Percentiles rank a stretch among this genome's conserved stretches.
These are phyloP conservation scores for Durusdinium trenchii DNA, from an alignment of 73 alveolate species.

Conservation along the genomic window DNA sequence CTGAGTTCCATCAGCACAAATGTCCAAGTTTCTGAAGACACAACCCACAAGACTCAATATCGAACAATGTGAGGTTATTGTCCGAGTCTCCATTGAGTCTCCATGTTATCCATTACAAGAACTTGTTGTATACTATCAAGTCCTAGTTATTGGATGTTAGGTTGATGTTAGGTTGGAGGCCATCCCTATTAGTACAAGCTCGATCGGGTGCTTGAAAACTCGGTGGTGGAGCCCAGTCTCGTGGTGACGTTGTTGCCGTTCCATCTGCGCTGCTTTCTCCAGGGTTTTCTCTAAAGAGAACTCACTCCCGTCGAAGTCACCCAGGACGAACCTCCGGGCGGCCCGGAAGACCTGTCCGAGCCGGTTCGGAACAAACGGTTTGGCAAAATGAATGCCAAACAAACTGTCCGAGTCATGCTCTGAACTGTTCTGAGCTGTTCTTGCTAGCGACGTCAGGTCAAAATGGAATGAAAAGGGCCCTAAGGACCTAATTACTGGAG, in stretches of 20 bases:
- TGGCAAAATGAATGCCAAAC: no score
- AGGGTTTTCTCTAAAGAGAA: constrained; percentile 42
- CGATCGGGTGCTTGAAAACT: not conserved
- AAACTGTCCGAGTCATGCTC: no score
- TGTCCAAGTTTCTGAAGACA: no score
- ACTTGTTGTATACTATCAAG: not conserved
- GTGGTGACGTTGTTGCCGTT: constrained; percentile 22
- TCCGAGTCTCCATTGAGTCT: not conserved
- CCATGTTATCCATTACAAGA: not conserved
- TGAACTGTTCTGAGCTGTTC: no score
- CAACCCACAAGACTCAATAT: no score
- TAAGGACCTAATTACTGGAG: no score
- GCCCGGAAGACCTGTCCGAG: constrained; percentile 12
- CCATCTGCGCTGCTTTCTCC: constrained; percentile 50
- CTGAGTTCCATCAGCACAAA: not conserved
- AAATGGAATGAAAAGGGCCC: no score
- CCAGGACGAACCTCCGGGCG: constrained; percentile 1
- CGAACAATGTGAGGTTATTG: not conserved
- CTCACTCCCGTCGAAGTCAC: constrained; percentile 32
- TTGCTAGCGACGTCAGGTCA: no score
- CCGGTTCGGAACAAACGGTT: no score
- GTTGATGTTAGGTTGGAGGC: not conserved
- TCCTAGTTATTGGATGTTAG: not conserved
- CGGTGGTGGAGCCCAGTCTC: not conserved
- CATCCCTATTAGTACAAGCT: not conserved